Evolutionary conservation across 2,329 filamentous ascomycete species (phyloP).

Genomic region (Thielaviopsis ethacetica): DNA sequence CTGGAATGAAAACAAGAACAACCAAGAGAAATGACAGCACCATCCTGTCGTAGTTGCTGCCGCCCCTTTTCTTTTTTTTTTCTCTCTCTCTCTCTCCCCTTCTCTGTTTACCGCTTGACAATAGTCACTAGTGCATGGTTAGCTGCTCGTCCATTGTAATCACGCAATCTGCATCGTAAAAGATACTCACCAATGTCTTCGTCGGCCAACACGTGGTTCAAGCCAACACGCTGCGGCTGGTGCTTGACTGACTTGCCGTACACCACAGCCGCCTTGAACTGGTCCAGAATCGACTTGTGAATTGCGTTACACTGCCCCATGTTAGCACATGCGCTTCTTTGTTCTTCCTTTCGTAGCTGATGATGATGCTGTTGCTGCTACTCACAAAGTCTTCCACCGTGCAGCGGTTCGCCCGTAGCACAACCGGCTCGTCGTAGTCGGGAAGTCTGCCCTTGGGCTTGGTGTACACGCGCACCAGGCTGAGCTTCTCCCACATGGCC

Average conservation of each 20-base stretch:
- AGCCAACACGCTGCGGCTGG: conserved; percentile 87
- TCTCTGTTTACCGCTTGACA: conserved; percentile 10
- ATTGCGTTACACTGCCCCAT: conserved; percentile 73
- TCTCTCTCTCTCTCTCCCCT: background rate
- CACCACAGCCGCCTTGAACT: conserved; percentile 89
- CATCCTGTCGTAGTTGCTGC: background rate
- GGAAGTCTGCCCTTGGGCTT: conserved; percentile 93
- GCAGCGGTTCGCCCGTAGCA: conserved; percentile 64
- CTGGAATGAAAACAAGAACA: conserved; percentile 1
- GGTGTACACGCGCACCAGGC: conserved; percentile 82
- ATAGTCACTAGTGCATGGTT: conserved; percentile 5
- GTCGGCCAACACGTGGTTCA: conserved; percentile 80
- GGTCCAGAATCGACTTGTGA: conserved; percentile 86
- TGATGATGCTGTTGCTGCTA: conserved; percentile 14
- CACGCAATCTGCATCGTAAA: background rate
- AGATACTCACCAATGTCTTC: conserved; percentile 68
- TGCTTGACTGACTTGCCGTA: conserved; percentile 98
- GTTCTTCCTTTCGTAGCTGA: background rate
- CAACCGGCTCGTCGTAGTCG: conserved; percentile 83
- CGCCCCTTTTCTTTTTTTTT: background rate
- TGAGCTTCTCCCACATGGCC: conserved; percentile 96
- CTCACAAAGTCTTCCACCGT: conserved; percentile 96
- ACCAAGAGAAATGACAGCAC: background rate
- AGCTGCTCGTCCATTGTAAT: background rate
- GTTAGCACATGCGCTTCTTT: background rate